These are phyloP conservation scores for Paramecium primaurelia DNA, from an alignment of 73 alveolate genomes.

Conservation along the genomic window DNA sequence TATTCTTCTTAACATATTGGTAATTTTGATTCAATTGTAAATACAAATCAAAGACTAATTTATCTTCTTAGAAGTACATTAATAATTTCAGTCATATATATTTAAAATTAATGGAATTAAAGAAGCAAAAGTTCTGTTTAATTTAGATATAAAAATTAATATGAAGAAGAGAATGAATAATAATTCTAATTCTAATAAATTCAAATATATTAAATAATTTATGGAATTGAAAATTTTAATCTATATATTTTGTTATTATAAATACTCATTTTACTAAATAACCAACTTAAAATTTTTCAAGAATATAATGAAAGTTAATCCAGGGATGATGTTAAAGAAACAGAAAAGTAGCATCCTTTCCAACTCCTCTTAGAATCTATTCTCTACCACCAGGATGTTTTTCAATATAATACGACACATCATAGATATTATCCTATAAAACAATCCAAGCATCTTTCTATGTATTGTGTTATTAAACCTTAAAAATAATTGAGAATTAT, in stretches of 20 bases:
- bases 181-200: too few species aligned
- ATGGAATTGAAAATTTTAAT: not conserved
- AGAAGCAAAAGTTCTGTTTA: too few species aligned
- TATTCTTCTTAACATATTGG: too few species aligned
- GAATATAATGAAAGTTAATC: slow-evolving; percentile 76
- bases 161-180: too few species aligned
- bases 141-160: too few species aligned
- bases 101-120: too few species aligned
- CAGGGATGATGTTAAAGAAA: slow-evolving; percentile 86
- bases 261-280: not conserved
- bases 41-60: too few species aligned
- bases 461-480: slow-evolving; percentile 78
- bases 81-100: too few species aligned
- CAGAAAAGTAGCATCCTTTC: slow-evolving; percentile 85
- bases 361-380: slow-evolving; percentile 80
- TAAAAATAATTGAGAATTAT: not conserved
- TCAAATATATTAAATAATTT: too few species aligned
- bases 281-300: slow-evolving; percentile 79
- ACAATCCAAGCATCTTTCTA: slow-evolving; percentile 82
- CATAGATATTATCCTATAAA: slow-evolving; percentile 79
- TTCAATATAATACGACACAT: slow-evolving; percentile 77
- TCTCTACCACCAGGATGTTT: slow-evolving; percentile 93
- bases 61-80: too few species aligned
- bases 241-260: not conserved
- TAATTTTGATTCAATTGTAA: too few species aligned